These are phyloP conservation scores for Xerocomus nothofagi DNA, from an alignment of 1,284 basidiomycete genomes.

Conservation along the genomic window DNA sequence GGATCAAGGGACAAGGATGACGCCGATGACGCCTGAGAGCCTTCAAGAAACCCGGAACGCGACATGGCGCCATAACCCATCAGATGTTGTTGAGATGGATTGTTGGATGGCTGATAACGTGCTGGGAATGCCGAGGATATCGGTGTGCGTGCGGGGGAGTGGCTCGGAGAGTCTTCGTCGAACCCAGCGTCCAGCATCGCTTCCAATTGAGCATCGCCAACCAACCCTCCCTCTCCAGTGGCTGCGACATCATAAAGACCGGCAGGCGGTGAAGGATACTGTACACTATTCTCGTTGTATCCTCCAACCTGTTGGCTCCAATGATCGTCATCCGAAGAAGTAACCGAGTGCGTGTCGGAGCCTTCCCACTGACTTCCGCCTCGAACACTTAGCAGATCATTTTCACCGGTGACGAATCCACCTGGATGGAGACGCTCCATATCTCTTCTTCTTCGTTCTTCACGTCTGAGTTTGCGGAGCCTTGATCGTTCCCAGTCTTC, in stretches of 20 bases:
- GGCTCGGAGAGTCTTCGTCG: slow-evolving; percentile 49
- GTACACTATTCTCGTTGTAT: slow-evolving; percentile 82
- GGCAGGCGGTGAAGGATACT: slow-evolving; percentile 83
- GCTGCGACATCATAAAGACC: slow-evolving; percentile 53
- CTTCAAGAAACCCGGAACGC: slow-evolving; percentile 47
- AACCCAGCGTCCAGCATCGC: slow-evolving; percentile 89
- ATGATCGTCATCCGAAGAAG: slow-evolving; percentile 89
- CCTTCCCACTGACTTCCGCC: slow-evolving; percentile 69
- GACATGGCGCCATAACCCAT: slow-evolving; percentile 58
- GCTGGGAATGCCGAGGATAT: slow-evolving; percentile 40
- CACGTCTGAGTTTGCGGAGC: slow-evolving; percentile 86
- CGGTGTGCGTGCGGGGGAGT: slow-evolving; percentile 41
- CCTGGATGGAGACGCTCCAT: slow-evolving; percentile 73
- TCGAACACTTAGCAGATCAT: slow-evolving; percentile 56
- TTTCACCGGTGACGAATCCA: slow-evolving; percentile 64
- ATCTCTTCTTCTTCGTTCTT: slow-evolving; percentile 81
- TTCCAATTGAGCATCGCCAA: slow-evolving; percentile 78
- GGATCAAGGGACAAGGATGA: slow-evolving; percentile 50
- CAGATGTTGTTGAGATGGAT: slow-evolving; percentile 43
- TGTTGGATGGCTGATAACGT: slow-evolving; percentile 65
- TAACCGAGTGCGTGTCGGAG: slow-evolving; percentile 74
- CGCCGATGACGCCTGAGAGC: slow-evolving; percentile 36
- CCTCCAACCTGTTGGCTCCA: slow-evolving; percentile 87
- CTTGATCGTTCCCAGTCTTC: slow-evolving; percentile 99
- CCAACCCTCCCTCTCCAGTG: slow-evolving; percentile 47